A percentile compares a stretch with the other conserved stretches of the same genome.
phyloP scores from a whole-genome alignment of 2,329 filamentous ascomycete species.

The Fusarium marasasianum region DNA sequence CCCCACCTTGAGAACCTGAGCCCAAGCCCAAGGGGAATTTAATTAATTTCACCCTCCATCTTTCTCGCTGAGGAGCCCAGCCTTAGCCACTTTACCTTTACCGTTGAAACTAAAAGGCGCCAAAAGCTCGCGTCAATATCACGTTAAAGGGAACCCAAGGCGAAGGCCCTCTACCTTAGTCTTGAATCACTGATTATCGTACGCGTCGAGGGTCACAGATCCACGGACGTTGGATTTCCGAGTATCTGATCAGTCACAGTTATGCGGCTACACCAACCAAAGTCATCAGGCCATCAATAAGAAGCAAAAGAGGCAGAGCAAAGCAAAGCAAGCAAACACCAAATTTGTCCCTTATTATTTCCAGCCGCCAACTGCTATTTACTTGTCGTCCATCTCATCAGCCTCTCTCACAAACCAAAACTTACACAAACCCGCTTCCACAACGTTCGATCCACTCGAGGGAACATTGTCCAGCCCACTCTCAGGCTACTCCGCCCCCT shows the following conservation, averaged over 20 bases:
- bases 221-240: neutral
- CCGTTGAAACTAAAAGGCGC: neutral
- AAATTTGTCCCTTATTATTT: neutral
- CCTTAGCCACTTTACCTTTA: neutral
- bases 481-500: conserved; percentile 18
- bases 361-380: neutral
- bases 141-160: neutral
- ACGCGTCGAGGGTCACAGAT: neutral
- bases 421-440: conserved; percentile 32
- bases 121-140: neutral
- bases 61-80: neutral
- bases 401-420: neutral
- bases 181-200: neutral
- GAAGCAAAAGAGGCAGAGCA: conserved; percentile 16
- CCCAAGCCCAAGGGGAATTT: neutral
- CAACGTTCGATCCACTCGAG: conserved; percentile 28
- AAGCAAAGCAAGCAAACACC: neutral
- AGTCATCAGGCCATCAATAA: conserved; percentile 9
- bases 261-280: conserved; percentile 8
- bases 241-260: conserved; percentile 19
- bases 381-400: neutral
- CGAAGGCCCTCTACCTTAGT: neutral
- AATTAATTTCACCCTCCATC: neutral
- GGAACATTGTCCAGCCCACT: conserved; percentile 3
- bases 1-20: conserved; percentile 18